Conservation (phyloP, 2,329 filamentous ascomycete genomes). For the Penicillium sp. region DNA sequence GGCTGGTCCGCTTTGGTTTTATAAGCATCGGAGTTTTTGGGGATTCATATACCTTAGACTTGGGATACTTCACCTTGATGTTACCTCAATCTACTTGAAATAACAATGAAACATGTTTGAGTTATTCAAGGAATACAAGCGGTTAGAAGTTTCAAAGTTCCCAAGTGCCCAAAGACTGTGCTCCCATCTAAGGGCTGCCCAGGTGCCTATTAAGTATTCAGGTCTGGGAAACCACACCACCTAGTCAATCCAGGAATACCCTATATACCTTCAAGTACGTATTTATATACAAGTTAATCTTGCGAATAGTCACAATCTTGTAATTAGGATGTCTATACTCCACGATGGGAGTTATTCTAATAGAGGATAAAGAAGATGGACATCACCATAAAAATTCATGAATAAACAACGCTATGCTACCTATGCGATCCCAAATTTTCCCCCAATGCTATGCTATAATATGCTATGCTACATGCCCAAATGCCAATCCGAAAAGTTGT, state of each 20-base stretch:
- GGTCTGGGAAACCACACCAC: too few species aligned
- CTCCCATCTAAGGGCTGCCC: too few species aligned
- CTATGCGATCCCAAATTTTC: neutral
- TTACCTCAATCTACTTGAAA: neutral
- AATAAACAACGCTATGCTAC: neutral
- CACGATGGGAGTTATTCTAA: too few species aligned
- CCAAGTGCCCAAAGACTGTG: too few species aligned
- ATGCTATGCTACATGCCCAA: conserved; percentile 1
- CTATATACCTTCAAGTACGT: too few species aligned
- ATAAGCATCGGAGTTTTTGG: conserved; percentile 3
- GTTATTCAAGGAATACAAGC: neutral
- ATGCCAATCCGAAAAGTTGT: neutral
- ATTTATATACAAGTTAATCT: too few species aligned
- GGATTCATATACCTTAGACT: neutral
- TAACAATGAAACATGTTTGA: neutral
- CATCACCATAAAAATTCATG: neutral
- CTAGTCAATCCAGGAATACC: too few species aligned
- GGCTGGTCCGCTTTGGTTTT: neutral
- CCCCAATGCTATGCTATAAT: neutral
- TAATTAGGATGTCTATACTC: too few species aligned
- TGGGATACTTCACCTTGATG: neutral
- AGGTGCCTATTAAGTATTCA: too few species aligned
- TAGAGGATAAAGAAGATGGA: too few species aligned
- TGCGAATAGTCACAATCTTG: too few species aligned
- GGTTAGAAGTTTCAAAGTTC: too few species aligned